Percentiles rank a stretch among this genome's conserved stretches.
These are phyloP conservation scores for Aspergillus cristatus DNA, from an alignment of 495 filamentous ascomycete genomes.

Conservation along the genomic window DNA sequence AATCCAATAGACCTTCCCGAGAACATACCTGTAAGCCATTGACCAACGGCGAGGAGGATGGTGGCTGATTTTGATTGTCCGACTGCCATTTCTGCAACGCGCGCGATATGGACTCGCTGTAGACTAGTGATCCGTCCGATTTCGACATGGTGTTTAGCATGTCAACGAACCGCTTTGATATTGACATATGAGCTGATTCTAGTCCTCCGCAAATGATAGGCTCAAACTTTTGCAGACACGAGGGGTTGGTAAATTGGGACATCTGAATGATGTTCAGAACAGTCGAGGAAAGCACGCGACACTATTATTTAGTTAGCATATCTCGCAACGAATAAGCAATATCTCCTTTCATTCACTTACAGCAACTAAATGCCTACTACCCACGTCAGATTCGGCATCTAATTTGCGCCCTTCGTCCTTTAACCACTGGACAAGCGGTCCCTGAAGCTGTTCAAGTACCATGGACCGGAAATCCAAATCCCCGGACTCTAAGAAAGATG, in stretches of 20 bases:
- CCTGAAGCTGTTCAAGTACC: conserved; percentile 25
- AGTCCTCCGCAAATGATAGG: conserved; percentile 48
- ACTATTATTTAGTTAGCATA: conserved; percentile 20
- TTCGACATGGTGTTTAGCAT: conserved; percentile 55
- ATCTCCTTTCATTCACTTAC: conserved; percentile 18
- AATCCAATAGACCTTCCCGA: too few species aligned
- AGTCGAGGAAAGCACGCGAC: conserved; percentile 25
- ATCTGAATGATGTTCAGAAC: conserved; percentile 28
- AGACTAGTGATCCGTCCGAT: conserved; percentile 29
- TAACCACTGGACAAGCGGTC: conserved; percentile 23
- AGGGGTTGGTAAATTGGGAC: conserved; percentile 27
- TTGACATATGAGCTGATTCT: conserved; percentile 40
- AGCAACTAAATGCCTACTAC: conserved; percentile 29
- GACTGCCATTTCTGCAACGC: conserved; percentile 39
- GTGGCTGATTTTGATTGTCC: conserved; percentile 40
- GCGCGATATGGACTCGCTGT: conserved; percentile 35
- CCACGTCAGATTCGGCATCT: conserved; percentile 17
- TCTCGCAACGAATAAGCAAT: neutral
- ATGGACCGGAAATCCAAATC: conserved; percentile 17
- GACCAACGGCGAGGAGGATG: conserved; percentile 5
- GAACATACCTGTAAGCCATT: conserved; percentile 9
- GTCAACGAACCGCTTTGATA: conserved; percentile 43
- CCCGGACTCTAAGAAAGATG: conserved; percentile 31
- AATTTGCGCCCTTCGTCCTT: conserved; percentile 24
- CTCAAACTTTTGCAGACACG: conserved; percentile 38